phyloP scores from a whole-genome alignment of 176 grass and related monocot genomes.

The Coix lacrymajobi region DNA sequence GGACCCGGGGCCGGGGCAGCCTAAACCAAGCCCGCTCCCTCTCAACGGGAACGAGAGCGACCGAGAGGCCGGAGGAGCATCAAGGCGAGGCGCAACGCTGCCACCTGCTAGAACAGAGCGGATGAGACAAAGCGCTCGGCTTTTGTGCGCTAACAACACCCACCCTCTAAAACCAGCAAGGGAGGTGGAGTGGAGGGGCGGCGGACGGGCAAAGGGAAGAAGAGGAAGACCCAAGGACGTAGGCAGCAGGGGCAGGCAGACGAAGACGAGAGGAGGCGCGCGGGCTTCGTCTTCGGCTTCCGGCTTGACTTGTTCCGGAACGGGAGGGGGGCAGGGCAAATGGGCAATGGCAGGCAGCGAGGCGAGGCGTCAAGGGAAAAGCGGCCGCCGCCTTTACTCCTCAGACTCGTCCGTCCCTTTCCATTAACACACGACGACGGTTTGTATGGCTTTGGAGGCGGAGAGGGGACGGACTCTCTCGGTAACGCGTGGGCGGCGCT shows the following conservation, averaged over 20 bases:
- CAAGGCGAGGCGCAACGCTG: neutral
- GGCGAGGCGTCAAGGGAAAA: neutral
- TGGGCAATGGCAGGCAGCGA: neutral
- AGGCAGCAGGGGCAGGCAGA: neutral
- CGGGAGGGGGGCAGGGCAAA: neutral
- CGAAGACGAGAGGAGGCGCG: neutral
- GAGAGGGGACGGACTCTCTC: neutral
- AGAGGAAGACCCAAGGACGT: neutral
- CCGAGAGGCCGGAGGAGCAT: slow-evolving; percentile 17
- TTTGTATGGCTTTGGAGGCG: neutral
- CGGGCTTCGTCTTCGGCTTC: no score
- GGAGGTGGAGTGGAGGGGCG: neutral
- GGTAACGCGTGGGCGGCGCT: slow-evolving; percentile 24
- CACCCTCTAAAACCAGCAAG: neutral
- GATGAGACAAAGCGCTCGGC: slow-evolving; percentile 27
- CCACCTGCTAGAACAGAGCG: neutral
- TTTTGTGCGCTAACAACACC: slow-evolving; percentile 11
- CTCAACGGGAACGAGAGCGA: neutral
- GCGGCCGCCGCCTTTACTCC: slow-evolving; percentile 3
- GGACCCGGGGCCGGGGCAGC: slow-evolving; percentile 10
- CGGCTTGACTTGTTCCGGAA: slow-evolving; percentile 9
- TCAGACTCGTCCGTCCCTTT: neutral
- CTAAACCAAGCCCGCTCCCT: slow-evolving; percentile 1
- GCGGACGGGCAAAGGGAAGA: neutral
- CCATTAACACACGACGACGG: slow-evolving; percentile 6